phyloP scores from a whole-genome alignment of 208 protist genomes.

The Trypanosoma platydactyli region DNA sequence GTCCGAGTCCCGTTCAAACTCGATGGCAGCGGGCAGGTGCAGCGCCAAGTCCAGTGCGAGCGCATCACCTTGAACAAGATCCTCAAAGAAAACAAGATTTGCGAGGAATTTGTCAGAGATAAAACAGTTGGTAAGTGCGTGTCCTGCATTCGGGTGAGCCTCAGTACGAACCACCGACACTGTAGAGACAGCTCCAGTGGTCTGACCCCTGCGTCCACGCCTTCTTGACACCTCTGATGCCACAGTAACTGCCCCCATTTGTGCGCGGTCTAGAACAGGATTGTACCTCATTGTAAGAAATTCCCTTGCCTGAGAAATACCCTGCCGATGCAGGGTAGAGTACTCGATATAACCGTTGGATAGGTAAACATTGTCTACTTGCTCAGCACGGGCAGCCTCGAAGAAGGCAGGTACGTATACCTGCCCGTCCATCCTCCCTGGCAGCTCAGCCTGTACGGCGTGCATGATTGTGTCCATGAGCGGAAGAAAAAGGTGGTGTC shows the following conservation, averaged over 20 bases:
- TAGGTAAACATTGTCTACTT: slow-evolving; percentile 73
- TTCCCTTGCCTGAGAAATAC: slow-evolving; percentile 54
- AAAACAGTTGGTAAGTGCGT: slow-evolving; percentile 58
- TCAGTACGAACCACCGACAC: slow-evolving; percentile 35
- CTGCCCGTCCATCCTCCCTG: slow-evolving; percentile 51
- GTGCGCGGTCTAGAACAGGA: slow-evolving; percentile 18
- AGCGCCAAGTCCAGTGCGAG: slow-evolving; percentile 44
- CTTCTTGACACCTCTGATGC: neutral
- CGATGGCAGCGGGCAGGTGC: slow-evolving; percentile 51
- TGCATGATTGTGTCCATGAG: slow-evolving; percentile 47
- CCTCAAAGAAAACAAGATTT: slow-evolving; percentile 53
- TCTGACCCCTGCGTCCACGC: slow-evolving; percentile 17
- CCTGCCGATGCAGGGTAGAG: slow-evolving; percentile 42
- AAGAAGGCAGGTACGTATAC: slow-evolving; percentile 59
- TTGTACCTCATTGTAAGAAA: slow-evolving; percentile 69
- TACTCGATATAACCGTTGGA: slow-evolving; percentile 83
- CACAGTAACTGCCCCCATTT: neutral
- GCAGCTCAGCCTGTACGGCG: slow-evolving; percentile 39
- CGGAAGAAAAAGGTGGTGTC: slow-evolving; percentile 51
- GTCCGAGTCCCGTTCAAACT: slow-evolving; percentile 50
- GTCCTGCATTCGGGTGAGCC: slow-evolving; percentile 54
- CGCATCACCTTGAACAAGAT: slow-evolving; percentile 48
- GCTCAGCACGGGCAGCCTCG: slow-evolving; percentile 36
- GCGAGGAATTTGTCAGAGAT: slow-evolving; percentile 56
- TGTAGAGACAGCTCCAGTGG: slow-evolving; percentile 13